Evolutionary conservation across 2,329 filamentous ascomycete species (phyloP).

Genomic region (Hypoxylon sp.): DNA sequence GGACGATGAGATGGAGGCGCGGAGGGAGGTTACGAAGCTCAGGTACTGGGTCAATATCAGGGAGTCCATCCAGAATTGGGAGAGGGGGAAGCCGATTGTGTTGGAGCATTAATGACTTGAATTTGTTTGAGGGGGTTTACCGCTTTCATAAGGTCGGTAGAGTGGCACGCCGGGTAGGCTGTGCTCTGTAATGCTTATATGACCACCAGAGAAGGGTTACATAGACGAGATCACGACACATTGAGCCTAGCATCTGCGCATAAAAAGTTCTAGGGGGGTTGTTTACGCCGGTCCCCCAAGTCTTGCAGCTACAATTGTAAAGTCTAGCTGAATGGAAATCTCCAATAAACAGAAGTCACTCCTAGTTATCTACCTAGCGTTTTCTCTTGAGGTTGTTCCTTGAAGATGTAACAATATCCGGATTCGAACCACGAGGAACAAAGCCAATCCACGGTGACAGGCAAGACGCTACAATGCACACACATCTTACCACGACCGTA

Average conservation of each 20-base stretch:
- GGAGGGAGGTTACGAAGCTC: constrained; percentile 80
- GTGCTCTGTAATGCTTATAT: neutral
- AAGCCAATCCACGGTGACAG: too few relatives aligned
- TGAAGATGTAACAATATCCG: neutral
- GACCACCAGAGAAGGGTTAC: neutral
- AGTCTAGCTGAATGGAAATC: too few relatives aligned
- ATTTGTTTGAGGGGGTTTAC: neutral
- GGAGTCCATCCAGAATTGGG: constrained; percentile 86
- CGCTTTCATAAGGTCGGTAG: neutral
- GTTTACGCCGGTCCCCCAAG: neutral
- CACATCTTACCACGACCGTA: too few relatives aligned
- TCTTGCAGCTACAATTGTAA: too few relatives aligned
- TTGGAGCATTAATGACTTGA: constrained; percentile 63
- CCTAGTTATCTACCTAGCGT: too few relatives aligned
- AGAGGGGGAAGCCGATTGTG: constrained; percentile 76
- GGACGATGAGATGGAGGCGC: constrained; percentile 77
- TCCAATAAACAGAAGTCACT: too few relatives aligned
- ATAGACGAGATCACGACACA: neutral
- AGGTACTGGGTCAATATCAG: constrained; percentile 93
- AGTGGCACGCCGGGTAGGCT: neutral
- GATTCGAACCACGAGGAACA: too few relatives aligned
- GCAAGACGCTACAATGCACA: too few relatives aligned
- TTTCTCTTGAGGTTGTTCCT: too few relatives aligned
- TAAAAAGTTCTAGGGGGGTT: neutral
- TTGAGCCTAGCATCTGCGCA: neutral